These are phyloP conservation scores for Dictyostelium brefeldianum DNA, from an alignment of 78 protist genomes.

Conservation along the genomic window DNA sequence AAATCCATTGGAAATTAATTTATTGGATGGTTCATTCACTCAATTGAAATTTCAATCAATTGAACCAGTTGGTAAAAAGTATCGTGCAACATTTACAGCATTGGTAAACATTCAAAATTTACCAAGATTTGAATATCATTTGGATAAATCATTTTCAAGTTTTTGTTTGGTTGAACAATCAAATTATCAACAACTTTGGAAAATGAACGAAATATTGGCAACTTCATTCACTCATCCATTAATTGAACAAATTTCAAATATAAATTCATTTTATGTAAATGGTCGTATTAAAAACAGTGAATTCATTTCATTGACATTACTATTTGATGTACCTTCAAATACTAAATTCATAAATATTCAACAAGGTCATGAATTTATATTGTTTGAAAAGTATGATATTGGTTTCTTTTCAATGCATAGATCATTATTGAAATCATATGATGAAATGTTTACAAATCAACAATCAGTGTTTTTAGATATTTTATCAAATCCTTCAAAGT, in stretches of 20 bases:
- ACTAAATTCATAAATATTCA: background rate
- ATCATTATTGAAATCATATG: background rate
- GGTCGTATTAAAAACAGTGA: background rate
- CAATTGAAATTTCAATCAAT: background rate
- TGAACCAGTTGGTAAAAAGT: background rate
- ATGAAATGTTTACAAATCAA: background rate
- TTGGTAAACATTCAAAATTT: background rate
- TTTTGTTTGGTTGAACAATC: background rate
- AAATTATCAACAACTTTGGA: background rate
- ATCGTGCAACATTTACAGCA: background rate
- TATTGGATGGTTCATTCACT: constrained; percentile 27
- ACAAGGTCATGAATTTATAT: constrained; percentile 16
- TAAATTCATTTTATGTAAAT: background rate
- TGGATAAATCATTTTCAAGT: constrained; percentile 10
- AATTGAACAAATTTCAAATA: background rate
- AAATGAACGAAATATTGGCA: background rate
- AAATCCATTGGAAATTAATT: constrained; percentile 27
- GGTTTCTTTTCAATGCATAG: constrained; percentile 31
- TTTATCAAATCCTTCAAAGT: constrained; percentile 15
- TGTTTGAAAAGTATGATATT: constrained; percentile 38
- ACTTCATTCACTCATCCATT: background rate
- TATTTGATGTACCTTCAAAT: constrained; percentile 4
- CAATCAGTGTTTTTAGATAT: constrained; percentile 15
- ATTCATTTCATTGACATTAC: background rate
- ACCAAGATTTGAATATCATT: background rate